These are phyloP conservation scores for Sclerospora graminicola DNA, from an alignment of 352 stramenopile species.

Conservation along the genomic window DNA sequence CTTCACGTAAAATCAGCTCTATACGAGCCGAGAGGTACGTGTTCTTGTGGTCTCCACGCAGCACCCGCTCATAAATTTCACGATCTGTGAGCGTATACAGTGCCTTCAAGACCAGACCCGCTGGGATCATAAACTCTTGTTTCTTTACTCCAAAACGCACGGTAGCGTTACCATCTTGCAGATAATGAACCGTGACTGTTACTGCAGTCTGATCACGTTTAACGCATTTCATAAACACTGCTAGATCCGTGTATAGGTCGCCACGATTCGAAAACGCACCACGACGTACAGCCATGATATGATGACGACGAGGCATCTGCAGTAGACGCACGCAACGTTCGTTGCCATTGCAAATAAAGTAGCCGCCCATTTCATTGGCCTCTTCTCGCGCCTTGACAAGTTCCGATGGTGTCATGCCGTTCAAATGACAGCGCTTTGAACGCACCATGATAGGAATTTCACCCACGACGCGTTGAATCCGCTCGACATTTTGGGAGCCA, in stretches of 20 bases:
- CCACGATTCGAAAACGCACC: constrained; percentile 97
- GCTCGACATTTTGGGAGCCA: constrained; percentile 74
- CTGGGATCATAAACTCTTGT: constrained; percentile 97
- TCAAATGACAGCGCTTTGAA: constrained; percentile 93
- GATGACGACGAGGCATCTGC: constrained; percentile 87
- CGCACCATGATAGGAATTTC: constrained; percentile 98
- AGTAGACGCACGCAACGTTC: constrained; percentile 97
- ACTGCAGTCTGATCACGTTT: constrained; percentile 92
- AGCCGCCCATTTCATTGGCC: constrained; percentile 96
- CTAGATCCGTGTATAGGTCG: constrained; percentile 93
- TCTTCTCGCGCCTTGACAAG: constrained; percentile 88
- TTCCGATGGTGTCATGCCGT: constrained; percentile 72
- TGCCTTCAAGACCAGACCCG: constrained; percentile 95
- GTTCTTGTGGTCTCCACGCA: constrained; percentile 92
- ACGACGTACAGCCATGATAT: constrained; percentile 92
- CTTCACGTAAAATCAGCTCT: constrained; percentile 95
- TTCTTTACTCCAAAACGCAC: constrained; percentile 96
- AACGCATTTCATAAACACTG: constrained; percentile 95
- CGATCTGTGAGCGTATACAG: constrained; percentile 86
- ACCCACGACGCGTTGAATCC: constrained; percentile 84
- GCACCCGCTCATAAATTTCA: constrained; percentile 96
- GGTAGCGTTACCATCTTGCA: constrained; percentile 94
- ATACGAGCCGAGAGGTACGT: constrained; percentile 95
- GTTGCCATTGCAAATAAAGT: constrained; percentile 99
- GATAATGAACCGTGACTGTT: constrained; percentile 98